Base-by-base conservation (phyloP, 2,329 filamentous ascomycete genomes). In the Chaetomiaceae sp. region DNA sequence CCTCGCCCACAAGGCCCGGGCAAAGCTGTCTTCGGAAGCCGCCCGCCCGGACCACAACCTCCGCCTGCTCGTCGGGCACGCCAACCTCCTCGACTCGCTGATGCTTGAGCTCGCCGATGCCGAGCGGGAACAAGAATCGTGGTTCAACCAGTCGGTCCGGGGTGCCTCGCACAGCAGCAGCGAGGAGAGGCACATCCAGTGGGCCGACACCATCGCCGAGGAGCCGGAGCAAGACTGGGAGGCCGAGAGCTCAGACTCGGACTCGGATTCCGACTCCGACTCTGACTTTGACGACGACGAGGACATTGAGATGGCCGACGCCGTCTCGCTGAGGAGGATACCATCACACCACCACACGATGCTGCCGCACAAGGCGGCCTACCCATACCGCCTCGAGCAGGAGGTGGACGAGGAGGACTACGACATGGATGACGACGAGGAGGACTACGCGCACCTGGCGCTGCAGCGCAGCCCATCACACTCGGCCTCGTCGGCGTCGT, bases 91-190 rank as follows among this genome's bases (percentile, higher is more conserved):
- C 71, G 94, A 99, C 76, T 87, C 86, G 37, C 78, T 99, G 68
- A 97, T 97, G 94, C 84, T 91, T 60, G 69, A 71, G 50, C 88
- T 99, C 55, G 88, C 91, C 72, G 89, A 95, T 55, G 92, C 92
- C 68, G 94, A 97, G 79, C 84, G 85, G 65, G 91, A 96, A 72
- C 94, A 97, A 75, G 92, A 97, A 75, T 86, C 83, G 62, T 96
- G 91, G 91, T 97, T 96, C 85, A 95, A 96, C 82, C 87, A 91
- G 72, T 94, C 90, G 58, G 89, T 96, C 72, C 85, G 83, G 69
- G 88, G 87, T 66, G 88, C 88, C 63, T 78, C 78, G 68, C 79
- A 64, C 54, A 65, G 64, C 64, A 66, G 68, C 56, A 73, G 63
- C 72, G 78, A 86, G 62, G 81, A 88, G 59, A 82, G 81, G 70